These are phyloP conservation scores for Spathaspora boniae DNA, from an alignment of 805 yeast species.

Conservation along the genomic window DNA sequence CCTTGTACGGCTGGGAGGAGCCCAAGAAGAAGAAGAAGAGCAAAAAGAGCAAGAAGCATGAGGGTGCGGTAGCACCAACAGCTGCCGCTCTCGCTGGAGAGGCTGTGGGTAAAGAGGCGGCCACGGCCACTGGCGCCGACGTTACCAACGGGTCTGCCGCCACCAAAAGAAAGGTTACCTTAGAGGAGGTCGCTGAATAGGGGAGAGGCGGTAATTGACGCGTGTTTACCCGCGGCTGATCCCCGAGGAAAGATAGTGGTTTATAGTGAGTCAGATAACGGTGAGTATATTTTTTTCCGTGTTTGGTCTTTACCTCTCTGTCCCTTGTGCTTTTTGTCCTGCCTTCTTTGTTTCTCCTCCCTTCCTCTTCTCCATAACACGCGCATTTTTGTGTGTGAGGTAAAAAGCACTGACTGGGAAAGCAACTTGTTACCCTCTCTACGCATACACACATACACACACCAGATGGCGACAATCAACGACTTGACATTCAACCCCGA, in stretches of 20 bases:
- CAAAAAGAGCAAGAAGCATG: conserved; percentile 13
- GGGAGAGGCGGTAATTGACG: background rate
- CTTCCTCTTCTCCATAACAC: background rate
- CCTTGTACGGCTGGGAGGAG: conserved; percentile 81
- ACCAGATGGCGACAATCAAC: conserved; percentile 25
- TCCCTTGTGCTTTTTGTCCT: background rate
- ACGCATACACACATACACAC: background rate
- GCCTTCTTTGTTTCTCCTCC: background rate
- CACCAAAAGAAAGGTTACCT: conserved; percentile 30
- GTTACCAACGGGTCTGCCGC: conserved; percentile 14
- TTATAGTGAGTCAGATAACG: too few species aligned
- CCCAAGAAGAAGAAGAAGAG: conserved; percentile 27
- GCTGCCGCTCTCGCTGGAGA: conserved; percentile 4
- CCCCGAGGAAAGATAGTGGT: too few species aligned
- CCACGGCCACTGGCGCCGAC: conserved; percentile 12
- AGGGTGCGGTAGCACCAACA: conserved; percentile 6
- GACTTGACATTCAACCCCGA: conserved; percentile 42
- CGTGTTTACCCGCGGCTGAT: too few species aligned
- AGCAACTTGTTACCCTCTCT: background rate
- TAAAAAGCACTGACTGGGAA: background rate
- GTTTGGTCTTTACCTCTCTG: background rate
- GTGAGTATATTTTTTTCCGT: background rate
- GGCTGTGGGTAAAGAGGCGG: conserved; percentile 5
- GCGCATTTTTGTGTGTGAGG: background rate
- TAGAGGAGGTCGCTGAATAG: conserved; percentile 39